Base-by-base conservation (phyloP, 2,329 filamentous ascomycete genomes). In the Xylariaceae sp. region DNA sequence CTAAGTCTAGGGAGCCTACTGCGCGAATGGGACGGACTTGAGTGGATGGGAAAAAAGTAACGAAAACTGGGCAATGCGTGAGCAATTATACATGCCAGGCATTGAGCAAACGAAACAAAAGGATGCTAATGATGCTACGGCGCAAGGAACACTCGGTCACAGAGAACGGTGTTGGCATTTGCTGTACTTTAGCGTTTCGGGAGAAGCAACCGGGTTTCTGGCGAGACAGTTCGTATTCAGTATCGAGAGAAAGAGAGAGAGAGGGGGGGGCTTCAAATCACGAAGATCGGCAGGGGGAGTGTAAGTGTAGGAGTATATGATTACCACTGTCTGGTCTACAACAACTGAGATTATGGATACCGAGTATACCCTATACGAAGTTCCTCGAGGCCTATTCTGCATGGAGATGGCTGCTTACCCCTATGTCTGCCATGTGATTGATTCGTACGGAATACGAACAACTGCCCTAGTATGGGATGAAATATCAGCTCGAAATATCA, bases 1-100 rank as follows among this genome's bases (percentile, higher is more conserved):
- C 53, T 60, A 23, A 30, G 49, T 57, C 60, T 57, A 60, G 42
- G 51, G 51, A 58, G 57, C 50, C 63, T 56, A 51, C 17, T 34
- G 49, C 52, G 57, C 52, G 60, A 61, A 62, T 57, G 63, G 23
- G 58, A 49, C 55, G 23, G 8, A 30, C 30, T 45, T 45, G 48
- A 42, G 13, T 44, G 45, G 56, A 30, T 30, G 59, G 51, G 51
- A 62, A 56, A 59, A 30, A 30, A 30, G 23, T 49, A 17, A 57
- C 47, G 53, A 56, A 49, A 55, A 48, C 13, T 34, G 50, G 52
- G 47, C 15, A 35, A 51, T 48, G 51, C 55, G 52, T 55, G 53
- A 57, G 52, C 52, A 60, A 45, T 58, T 30, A 51, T 50, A 58
- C 42, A 53, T 50, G 45, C 55, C 52, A 53, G 60, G n/a, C 53